A percentile compares a stretch with the other conserved stretches of the same genome.
phyloP scores from a whole-genome alignment of 2,329 filamentous ascomycete genomes.

The Pseudomassariella vexata region DNA sequence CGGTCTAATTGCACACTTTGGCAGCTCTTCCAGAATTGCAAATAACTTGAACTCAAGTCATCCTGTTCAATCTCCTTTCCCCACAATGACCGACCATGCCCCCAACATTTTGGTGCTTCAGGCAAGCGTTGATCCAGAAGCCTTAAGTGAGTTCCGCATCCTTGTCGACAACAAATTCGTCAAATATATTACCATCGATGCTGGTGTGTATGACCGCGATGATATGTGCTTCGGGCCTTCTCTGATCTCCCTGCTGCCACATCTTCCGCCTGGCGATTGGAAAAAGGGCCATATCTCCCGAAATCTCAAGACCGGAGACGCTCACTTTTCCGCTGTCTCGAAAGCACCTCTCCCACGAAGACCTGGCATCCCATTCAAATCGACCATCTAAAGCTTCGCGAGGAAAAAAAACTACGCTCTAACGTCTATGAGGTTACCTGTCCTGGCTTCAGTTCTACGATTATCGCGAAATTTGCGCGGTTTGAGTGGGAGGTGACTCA shows the following conservation, averaged over 20 bases:
- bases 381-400: conserved; percentile 9
- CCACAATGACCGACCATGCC: too few species aligned
- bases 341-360: conserved; percentile 3
- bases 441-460: conserved; percentile 7
- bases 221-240: conserved; percentile 7
- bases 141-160: conserved; percentile 12
- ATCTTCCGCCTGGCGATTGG: conserved; percentile 11
- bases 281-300: conserved; percentile 11
- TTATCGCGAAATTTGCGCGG: conserved; percentile 16
- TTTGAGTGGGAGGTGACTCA: conserved; percentile 15
- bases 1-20: too few species aligned
- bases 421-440: conserved; percentile 9
- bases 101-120: too few species aligned
- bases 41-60: too few species aligned
- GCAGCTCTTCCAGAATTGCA: too few species aligned
- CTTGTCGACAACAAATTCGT: conserved; percentile 8
- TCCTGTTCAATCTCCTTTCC: too few species aligned
- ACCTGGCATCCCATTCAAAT: conserved; percentile 10
- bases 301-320: conserved; percentile 3
- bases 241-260: conserved; percentile 7
- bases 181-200: conserved; percentile 11
- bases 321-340: conserved; percentile 2
- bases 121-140: too few species aligned
- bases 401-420: not conserved
- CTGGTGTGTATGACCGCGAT: conserved; percentile 2